A percentile compares a stretch with the other conserved stretches of the same genome.
Evolutionary conservation across 140 eudicot genomes (phyloP).

Genomic region (Ambrosia hybrid): DNA sequence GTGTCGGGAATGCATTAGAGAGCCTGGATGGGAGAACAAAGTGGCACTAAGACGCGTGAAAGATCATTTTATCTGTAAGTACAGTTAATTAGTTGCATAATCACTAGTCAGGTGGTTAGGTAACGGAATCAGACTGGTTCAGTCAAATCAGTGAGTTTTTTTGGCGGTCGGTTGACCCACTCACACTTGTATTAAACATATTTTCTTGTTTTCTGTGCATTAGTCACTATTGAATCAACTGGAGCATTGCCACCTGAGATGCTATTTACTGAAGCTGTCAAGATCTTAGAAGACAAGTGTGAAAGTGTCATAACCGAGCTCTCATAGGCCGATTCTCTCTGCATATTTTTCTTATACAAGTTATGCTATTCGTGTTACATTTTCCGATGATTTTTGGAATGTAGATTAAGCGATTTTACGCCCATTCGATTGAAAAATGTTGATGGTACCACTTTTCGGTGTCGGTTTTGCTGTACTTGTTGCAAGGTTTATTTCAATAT

Average conservation of each 20-base stretch:
- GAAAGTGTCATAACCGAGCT: slow-evolving; percentile 80
- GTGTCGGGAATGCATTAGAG: slow-evolving; percentile 86
- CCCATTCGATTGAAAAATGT: not conserved
- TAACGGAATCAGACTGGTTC: not conserved
- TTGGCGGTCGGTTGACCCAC: not conserved
- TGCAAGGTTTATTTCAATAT: not conserved
- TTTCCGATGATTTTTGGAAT: not conserved
- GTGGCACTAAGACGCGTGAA: slow-evolving; percentile 76
- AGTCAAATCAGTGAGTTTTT: not conserved
- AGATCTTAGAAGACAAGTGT: slow-evolving; percentile 90
- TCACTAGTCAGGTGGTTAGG: slow-evolving; percentile 26
- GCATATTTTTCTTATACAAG: not conserved
- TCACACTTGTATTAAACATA: not conserved
- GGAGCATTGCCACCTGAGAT: slow-evolving; percentile 90
- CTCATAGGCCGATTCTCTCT: slow-evolving; percentile 36
- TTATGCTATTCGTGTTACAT: slow-evolving; percentile 3
- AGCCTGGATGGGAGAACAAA: slow-evolving; percentile 66
- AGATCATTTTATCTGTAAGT: slow-evolving; percentile 93
- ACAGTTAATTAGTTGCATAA: not conserved
- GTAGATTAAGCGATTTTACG: not conserved
- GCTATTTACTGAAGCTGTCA: slow-evolving; percentile 82
- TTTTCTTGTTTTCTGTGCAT: not conserved
- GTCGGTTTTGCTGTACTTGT: not conserved
- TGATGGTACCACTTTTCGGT: not conserved
- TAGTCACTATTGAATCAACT: slow-evolving; percentile 86